Percentiles rank a stretch among this genome's conserved stretches.
Evolutionary conservation across 2,329 filamentous ascomycete species (phyloP).

Genomic region (Aspergillus melleus): DNA sequence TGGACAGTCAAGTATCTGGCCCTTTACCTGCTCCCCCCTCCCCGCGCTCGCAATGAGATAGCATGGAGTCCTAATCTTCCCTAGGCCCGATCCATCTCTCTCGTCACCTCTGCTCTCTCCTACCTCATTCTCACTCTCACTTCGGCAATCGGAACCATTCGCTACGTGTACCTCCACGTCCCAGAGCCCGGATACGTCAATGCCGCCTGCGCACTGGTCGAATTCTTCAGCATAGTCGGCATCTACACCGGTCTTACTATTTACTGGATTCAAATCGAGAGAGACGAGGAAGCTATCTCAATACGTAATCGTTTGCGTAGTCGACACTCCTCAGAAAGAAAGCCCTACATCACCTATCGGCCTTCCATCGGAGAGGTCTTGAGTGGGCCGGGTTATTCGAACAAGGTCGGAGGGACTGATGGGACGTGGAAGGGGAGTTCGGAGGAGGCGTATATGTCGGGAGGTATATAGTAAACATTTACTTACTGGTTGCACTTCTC

Average conservation of each 20-base stretch:
- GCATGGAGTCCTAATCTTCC: too few species aligned
- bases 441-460: background rate
- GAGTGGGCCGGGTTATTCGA: background rate
- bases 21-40: background rate
- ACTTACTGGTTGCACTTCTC: too few species aligned
- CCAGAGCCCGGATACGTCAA: constrained; percentile 13
- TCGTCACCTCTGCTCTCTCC: background rate
- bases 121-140: background rate
- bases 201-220: constrained; percentile 6
- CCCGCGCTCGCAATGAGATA: too few species aligned
- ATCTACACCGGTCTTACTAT: constrained; percentile 21
- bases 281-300: constrained; percentile 3
- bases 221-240: constrained; percentile 22
- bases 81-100: background rate
- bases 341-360: background rate
- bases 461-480: background rate
- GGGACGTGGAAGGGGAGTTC: background rate
- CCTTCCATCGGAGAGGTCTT: constrained; percentile 1
- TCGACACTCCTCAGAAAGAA: background rate
- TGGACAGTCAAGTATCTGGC: background rate
- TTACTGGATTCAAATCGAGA: constrained; percentile 21
- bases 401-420: background rate
- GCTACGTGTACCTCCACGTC: constrained; percentile 9
- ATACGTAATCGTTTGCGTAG: background rate
- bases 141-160: background rate